Percentiles rank a stretch among this genome's conserved stretches.
Evolutionary conservation across 352 stramenopile genomes (phyloP).

Genomic region (Globisporangium alternatum): DNA sequence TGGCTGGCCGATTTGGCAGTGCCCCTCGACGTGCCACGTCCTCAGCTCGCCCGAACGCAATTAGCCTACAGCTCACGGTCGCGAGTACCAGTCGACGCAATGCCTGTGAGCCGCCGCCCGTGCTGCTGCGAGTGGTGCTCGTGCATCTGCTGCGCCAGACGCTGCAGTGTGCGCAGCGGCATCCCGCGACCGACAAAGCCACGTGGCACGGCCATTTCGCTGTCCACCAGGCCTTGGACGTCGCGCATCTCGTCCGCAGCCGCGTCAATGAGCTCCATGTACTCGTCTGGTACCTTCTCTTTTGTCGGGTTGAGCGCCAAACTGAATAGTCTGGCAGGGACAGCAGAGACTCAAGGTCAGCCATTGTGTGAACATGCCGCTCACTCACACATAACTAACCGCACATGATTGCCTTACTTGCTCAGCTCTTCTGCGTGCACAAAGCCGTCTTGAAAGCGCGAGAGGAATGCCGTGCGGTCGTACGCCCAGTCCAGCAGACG

Average conservation of each 20-base stretch:
- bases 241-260: conserved; percentile 35
- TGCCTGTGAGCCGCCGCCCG: conserved; percentile 19
- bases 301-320: conserved; percentile 58
- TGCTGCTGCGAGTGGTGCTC: conserved; percentile 19
- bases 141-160: conserved; percentile 41
- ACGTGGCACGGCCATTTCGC: conserved; percentile 41
- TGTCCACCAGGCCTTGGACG: conserved; percentile 42
- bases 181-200: conserved; percentile 57
- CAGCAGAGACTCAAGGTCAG: background rate
- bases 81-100: conserved; percentile 7
- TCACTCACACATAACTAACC: background rate
- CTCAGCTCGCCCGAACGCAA: background rate
- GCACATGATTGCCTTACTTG: background rate
- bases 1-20: background rate
- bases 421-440: conserved; percentile 52
- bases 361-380: background rate
- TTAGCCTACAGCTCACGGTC: conserved; percentile 27
- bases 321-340: conserved; percentile 36
- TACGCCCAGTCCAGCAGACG: conserved; percentile 69
- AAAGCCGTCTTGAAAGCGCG: conserved; percentile 39
- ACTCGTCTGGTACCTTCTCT: conserved; percentile 42
- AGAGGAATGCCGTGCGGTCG: conserved; percentile 35
- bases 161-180: conserved; percentile 46
- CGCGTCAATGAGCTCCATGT: conserved; percentile 30
- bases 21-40: background rate